These are phyloP conservation scores for Stephania japonica DNA, from an alignment of 164 flowering plant species.

Conservation along the genomic window DNA sequence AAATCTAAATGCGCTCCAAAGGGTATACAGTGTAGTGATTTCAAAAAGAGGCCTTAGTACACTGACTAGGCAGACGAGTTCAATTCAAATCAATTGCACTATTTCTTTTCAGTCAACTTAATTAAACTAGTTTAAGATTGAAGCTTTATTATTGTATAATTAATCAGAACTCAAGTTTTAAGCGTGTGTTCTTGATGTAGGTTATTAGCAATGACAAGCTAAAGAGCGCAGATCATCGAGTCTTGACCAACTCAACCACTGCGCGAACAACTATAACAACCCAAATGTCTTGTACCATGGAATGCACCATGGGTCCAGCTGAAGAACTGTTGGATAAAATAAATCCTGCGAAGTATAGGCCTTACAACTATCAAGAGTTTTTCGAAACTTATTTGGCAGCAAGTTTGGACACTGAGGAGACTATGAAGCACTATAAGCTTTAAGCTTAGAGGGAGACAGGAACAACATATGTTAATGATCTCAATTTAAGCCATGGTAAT, in stretches of 20 bases:
- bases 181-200: constrained; percentile 2
- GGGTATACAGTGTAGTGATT: too few relatives aligned
- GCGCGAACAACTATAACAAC: neutral
- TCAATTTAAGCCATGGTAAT: too few relatives aligned
- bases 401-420: neutral
- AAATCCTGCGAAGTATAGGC: neutral
- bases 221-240: neutral
- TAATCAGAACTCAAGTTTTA: too few relatives aligned
- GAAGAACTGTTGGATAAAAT: neutral
- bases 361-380: neutral
- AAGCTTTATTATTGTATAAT: too few relatives aligned
- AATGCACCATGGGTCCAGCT: neutral
- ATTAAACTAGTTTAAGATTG: too few relatives aligned
- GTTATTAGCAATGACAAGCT: constrained; percentile 2
- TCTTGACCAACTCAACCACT: neutral
- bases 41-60: too few relatives aligned
- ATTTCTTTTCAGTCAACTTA: too few relatives aligned
- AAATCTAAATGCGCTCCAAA: too few relatives aligned
- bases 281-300: neutral
- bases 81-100: too few relatives aligned
- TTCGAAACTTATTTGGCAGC: neutral
- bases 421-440: neutral
- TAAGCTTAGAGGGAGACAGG: too few relatives aligned
- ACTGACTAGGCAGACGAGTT: too few relatives aligned
- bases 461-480: too few relatives aligned